Evolutionary conservation across 306 rosid genomes (phyloP), one percentile per base, ranked within the genome.

Genomic region (Ammopiptanthus mongolicus): DNA sequence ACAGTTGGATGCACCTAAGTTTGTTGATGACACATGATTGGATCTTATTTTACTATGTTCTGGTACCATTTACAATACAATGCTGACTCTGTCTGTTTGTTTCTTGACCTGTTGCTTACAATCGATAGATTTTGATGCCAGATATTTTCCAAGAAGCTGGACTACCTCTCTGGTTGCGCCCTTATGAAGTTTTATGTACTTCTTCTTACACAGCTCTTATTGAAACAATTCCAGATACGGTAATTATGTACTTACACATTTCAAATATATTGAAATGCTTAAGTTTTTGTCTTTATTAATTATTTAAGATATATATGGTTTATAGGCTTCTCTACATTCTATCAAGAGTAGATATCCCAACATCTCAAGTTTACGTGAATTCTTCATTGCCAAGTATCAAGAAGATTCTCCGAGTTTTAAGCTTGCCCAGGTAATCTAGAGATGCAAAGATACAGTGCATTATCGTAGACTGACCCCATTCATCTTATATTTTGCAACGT

Each of bases 121-220:
- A 73, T 75, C 70, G 50, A 74, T 86, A 34, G 79, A 55, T 82
- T 80, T 78, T 75, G 56, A 76, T 80, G 82, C 80, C 89, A 95
- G 98, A 91, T 85, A 95, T 95, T 86, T 95, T 95, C 79, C 98
- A 95, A 91, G 98, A 95, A 90, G 98, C 98, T 74, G 98, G 97
- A 42, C 91, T 95, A 41, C 97, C 98, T 63, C 91, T 95, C 73
- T 95, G 97, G 98, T 87, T 95, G 85, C 90, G 95, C 41, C 97
- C 97, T 29, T 95, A 94, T 82, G 98, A 95, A 90, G 93, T 95
- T 69, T 76, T 95, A 78, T 91, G 89, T 51, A 88, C 97, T 77
- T 94, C 98, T 81, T 90, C 98, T 33, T 95, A 90, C 84, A 90
- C 96, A 66, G 96, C 98, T 78, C 91, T 91, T 59, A 95, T 91